Base-by-base conservation (phyloP, 257 asterid genomes). In the Nicotiana attenuata region DNA sequence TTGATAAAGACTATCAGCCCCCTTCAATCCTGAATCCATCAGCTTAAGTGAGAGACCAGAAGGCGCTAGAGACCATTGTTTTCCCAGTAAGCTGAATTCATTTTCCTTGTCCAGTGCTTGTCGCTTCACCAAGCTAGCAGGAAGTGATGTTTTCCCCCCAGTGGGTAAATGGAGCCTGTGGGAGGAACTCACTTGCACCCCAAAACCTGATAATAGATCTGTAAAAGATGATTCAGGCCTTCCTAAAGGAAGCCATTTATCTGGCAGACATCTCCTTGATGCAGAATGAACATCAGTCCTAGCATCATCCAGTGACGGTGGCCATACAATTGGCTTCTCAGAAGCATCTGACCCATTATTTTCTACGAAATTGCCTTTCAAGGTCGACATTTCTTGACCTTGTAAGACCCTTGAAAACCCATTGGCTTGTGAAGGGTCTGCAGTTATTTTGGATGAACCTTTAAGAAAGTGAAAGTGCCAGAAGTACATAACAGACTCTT, bases 361-460 rank as follows among this genome's bases (percentile, higher is more conserved):
- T 86, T 94, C 98, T 0, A 87, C 85, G 83, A 91, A 83, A 79
- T 89, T 80, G 69, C 93, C 92, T 88, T 94, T 88, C 93, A 94
- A 89, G 93, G 97, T 90, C 89, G 88, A 87, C 56, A 83, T 80
- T 90, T 96, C 98, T 91, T 94, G 98, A 91, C 96, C 95, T 90
- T 91, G 98, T 89, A 96, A 90, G 93, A 92, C 95, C 95, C 97
- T 90, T 81, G 94, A 83, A 85, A 90, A 84, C 86, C 93, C 97
- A 84, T 71, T 83, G 67, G 90, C 84, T 78, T 93, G 93, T 80
- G 91, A 88, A 88, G 97, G 97, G 92, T 91, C 98, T 82, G 78
- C 88, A 38, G 85, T 77, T 84, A 90, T 85, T 87, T 89, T 96
- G 76, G 91, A 87, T n/a, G 94, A 86, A 83, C 97, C 99, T 94